phyloP scores from a whole-genome alignment of 2,329 filamentous ascomycete species.

The Rutstroemia sp. region DNA sequence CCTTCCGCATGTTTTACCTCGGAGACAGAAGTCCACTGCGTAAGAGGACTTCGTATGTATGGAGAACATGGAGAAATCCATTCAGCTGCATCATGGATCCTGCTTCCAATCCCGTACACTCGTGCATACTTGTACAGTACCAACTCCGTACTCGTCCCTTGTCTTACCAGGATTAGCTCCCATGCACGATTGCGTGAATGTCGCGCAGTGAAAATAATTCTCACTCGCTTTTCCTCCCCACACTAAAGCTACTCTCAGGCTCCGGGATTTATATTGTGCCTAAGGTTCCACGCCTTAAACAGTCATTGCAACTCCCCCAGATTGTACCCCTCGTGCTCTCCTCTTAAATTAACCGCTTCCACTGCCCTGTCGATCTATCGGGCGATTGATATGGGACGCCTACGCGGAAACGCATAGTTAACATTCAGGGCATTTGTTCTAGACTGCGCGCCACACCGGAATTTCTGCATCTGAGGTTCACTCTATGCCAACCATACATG shows the following conservation, averaged over 20 bases:
- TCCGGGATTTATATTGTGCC: background rate
- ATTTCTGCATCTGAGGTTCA: background rate
- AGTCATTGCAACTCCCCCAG: background rate
- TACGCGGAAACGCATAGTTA: background rate
- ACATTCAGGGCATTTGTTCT: too few relatives aligned
- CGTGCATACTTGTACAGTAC: too few relatives aligned
- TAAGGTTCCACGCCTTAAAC: background rate
- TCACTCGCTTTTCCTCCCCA: too few relatives aligned
- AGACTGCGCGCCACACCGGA: too few relatives aligned
- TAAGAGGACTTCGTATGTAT: too few relatives aligned
- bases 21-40: too few relatives aligned
- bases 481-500: background rate
- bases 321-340: background rate
- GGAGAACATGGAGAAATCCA: too few relatives aligned
- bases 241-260: background rate
- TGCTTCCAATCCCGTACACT: too few relatives aligned
- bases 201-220: too few relatives aligned
- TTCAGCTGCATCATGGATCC: too few relatives aligned
- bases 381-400: background rate
- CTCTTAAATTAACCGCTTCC: background rate
- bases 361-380: background rate
- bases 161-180: background rate
- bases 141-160: background rate
- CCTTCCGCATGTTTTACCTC: too few relatives aligned
- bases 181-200: background rate